A percentile compares a stretch with the other conserved stretches of the same genome.
Evolutionary conservation across 148 eudicot species (phyloP).

Genomic region (Nepenthes gracilis): DNA sequence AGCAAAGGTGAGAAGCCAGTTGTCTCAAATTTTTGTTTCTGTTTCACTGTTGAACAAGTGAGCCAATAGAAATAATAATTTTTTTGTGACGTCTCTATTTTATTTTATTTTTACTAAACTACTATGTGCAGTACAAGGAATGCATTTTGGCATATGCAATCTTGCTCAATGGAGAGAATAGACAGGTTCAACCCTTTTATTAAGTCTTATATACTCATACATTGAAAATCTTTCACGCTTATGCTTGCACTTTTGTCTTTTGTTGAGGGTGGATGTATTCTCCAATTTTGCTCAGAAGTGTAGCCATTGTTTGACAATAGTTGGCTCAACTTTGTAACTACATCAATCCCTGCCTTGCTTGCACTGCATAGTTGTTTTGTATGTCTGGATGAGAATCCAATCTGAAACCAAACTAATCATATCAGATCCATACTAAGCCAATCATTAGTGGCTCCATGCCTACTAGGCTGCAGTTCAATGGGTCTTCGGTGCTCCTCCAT

Average conservation of each 20-base stretch:
- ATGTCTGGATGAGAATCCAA: too few species aligned
- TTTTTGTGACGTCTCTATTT: not conserved
- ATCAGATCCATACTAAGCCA: too few species aligned
- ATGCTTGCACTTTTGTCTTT: not conserved
- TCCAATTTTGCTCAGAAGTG: too few species aligned
- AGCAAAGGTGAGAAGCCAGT: conserved; percentile 62
- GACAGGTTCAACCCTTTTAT: conserved; percentile 32
- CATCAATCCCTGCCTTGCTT: too few species aligned
- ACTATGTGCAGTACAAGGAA: conserved; percentile 69
- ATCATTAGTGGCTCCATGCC: too few species aligned
- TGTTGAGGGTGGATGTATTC: not conserved
- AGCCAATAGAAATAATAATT: not conserved
- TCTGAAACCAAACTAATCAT: too few species aligned
- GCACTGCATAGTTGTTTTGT: too few species aligned
- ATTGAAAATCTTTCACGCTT: not conserved
- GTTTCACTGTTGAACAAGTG: not conserved
- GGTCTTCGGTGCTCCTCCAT: too few species aligned
- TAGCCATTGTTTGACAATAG: too few species aligned
- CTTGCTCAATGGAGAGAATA: conserved; percentile 46
- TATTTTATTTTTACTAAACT: not conserved
- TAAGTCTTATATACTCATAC: not conserved
- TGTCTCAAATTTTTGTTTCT: conserved; percentile 2
- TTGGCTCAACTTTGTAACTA: too few species aligned
- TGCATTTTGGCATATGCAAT: conserved; percentile 79
- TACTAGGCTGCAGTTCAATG: too few species aligned